Base-by-base conservation (phyloP, 1,139 yeast genomes). In the Pichia sp. region DNA sequence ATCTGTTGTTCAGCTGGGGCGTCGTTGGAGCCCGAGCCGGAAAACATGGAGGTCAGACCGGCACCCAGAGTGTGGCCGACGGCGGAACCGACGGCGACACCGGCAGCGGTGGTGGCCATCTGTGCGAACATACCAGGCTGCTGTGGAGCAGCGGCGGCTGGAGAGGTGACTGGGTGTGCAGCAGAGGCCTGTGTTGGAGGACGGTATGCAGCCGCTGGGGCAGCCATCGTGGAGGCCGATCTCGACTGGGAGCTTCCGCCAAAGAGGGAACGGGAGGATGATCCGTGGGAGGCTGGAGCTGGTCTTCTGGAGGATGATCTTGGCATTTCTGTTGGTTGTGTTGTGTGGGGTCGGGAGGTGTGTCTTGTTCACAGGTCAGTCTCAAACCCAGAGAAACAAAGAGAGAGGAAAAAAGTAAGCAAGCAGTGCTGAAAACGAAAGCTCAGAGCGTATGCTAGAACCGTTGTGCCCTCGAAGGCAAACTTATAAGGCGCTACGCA, bases 81-180 rank as follows among this genome's bases (percentile, higher is more conserved):
- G 61, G 98, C 85, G 55, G 97, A 88, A 67, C 99, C 99, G 57
- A 93, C 97, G 52, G 98, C 99, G 42, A 93, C 99, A 82, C 99
- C 99, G 54, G 98, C 99, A 58, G 99, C 99, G 54, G 99, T 93
- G 47, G 96, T 80, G 36, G 98, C 98, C 98, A 93, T 93, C 75
- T 93, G 96, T 58, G 95, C 89, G 68, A 93, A 92, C 70, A 93
- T 69, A 64, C 98, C 97, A 52, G 99, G 98, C 70, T 83, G 88
- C 70, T 75, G 80, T 54, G 79, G 78, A 58, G 74, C 79, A 55
- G 75, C 73, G 40, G 70, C 69, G 16, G 67, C 64, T 63, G 67
- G 54, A n/a, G 43, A 56, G 15, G 45, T n/a, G 23, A 19, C 45
- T 10, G 31, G 45, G 31, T 42, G 31, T 46, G 59, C 59, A 38